Evolutionary conservation across 768 basidiomycete genomes (phyloP).

Genomic region (Agrocybe pediades): DNA sequence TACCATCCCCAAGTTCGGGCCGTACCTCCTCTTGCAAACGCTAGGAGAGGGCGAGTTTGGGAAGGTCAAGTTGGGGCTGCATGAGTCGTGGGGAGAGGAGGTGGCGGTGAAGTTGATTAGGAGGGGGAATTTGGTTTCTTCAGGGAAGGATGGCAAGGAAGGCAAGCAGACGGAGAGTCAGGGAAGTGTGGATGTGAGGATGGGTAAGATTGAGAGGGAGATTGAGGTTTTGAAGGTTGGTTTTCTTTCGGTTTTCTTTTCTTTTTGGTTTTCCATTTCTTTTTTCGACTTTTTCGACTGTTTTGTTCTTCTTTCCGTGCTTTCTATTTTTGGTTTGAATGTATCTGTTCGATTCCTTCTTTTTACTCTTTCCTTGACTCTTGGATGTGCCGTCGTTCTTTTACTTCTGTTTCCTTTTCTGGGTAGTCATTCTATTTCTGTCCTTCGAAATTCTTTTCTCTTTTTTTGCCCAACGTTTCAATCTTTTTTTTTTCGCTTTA

Average conservation of each 20-base stretch:
- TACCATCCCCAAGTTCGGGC: conserved; percentile 92
- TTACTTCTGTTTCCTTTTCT: background rate
- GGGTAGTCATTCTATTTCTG: background rate
- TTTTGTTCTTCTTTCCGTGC: background rate
- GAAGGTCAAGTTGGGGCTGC: conserved; percentile 97
- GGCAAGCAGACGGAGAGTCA: no score
- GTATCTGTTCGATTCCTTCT: background rate
- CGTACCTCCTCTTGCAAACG: conserved; percentile 93
- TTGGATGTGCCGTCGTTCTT: no score
- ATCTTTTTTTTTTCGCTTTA: no score
- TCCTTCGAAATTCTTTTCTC: background rate
- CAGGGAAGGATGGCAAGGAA: no score
- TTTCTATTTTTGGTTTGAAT: background rate
- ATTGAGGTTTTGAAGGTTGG: conserved; percentile 92
- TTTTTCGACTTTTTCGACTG: background rate
- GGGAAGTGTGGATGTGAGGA: no score
- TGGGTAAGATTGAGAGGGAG: conserved; percentile 96
- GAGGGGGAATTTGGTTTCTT: conserved; percentile 86
- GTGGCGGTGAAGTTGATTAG: conserved; percentile 98
- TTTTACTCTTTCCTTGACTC: background rate
- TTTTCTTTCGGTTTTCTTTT: background rate
- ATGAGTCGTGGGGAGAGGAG: conserved; percentile 92
- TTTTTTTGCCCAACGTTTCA: no score
- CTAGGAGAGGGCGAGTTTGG: conserved; percentile 98
- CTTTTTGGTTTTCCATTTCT: background rate